Evolutionary conservation across 176 grass and related monocot species (phyloP), one percentile per base, ranked within the genome.

Genomic region (Zea luxurians): DNA sequence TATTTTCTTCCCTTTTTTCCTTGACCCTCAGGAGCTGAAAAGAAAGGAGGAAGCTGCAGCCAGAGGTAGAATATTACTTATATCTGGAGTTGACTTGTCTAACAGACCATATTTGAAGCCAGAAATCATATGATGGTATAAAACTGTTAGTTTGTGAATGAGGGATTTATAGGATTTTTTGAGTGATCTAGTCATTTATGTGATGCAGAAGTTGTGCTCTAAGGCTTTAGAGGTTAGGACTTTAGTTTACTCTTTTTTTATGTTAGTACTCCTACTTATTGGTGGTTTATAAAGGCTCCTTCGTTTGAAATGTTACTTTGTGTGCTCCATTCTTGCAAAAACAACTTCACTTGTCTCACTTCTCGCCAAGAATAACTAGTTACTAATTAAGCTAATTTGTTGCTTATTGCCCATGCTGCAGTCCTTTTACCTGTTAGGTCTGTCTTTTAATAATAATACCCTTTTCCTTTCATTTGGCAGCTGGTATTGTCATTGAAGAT

Each of bases 31-130:
- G 95, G 96, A 98, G 81, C 41, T 98, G 68, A 94, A 94, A 95
- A 91, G 88, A 68, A 90, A 77, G 76, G 96, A 98, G 88, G 96
- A 98, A 71, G 92, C 96, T 86, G 92, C 90, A 70, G 71, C 81
- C 62, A 83, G 89, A 87, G 92, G 96, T 98, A 98, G 53, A 62
- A 12, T 54, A 46, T 48, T 52, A 52, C 48, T 67, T 74, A 11
- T 66, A 47, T 70, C 62, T 78, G 3, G 55, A 36, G 53, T 61
- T 15, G 8, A 74, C 37, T 20, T 72, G 38, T 78, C 48, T 78
- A 44, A 65, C 17, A 36, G 73, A 55, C 17, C 70, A 80, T 1
- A 60, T 38, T 68, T 62, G 7, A 63, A 53, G 53, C 43, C 74
- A 54, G 40, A 34, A 88, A 79, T 41, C 40, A 84, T 65, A 20